Evolutionary conservation across 768 basidiomycete species (phyloP).

Genomic region (Sarcomyxa edulis): DNA sequence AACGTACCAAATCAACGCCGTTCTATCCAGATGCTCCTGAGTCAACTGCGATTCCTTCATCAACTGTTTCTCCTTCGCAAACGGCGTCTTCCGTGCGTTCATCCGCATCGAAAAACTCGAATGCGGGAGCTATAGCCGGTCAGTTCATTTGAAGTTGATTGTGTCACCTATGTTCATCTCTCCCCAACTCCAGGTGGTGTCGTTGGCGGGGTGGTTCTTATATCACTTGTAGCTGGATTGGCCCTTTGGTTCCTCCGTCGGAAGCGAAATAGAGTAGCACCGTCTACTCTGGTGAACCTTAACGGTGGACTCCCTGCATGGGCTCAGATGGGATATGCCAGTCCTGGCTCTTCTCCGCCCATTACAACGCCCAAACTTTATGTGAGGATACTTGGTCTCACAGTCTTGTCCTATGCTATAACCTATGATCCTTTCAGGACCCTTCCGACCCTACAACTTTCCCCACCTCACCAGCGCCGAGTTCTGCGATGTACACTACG

Average conservation of each 20-base stretch:
- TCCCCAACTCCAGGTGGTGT: too few species aligned
- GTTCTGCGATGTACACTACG: too few species aligned
- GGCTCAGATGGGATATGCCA: constrained; percentile 15
- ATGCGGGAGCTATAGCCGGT: constrained; percentile 20
- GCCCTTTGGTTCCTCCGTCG: constrained; percentile 25
- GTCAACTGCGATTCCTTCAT: constrained; percentile 6
- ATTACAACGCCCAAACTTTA: too few species aligned
- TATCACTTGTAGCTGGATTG: constrained; percentile 34
- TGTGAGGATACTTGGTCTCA: too few species aligned
- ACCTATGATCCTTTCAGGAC: constrained; percentile 1
- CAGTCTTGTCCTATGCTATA: too few species aligned
- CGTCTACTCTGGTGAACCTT: background rate
- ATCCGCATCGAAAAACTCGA: constrained; percentile 9
- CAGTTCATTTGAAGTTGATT: too few species aligned
- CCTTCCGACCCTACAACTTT: constrained; percentile 5
- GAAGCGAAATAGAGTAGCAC: constrained; percentile 14
- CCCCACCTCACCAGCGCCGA: constrained; percentile 5
- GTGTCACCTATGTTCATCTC: too few species aligned
- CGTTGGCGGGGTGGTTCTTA: constrained; percentile 45
- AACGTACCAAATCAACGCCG: background rate
- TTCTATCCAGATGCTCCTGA: constrained; percentile 10
- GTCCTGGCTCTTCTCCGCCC: too few species aligned
- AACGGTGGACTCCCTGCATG: too few species aligned
- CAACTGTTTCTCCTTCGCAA: too few species aligned
- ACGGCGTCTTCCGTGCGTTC: too few species aligned